Evolutionary conservation across 1,284 basidiomycete genomes (phyloP).

Genomic region (Pterulicium gracile): DNA sequence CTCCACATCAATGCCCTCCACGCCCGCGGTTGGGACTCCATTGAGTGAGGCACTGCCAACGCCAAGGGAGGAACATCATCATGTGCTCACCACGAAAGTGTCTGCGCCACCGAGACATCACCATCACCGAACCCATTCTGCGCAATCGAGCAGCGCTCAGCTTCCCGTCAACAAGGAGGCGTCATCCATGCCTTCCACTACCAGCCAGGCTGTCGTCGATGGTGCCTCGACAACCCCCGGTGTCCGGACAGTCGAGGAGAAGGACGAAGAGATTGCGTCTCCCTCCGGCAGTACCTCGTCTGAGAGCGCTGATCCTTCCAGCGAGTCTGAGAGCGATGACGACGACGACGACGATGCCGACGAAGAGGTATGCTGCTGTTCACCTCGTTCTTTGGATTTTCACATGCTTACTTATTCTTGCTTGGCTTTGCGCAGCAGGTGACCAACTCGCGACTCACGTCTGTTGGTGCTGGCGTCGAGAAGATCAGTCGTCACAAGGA

Average conservation of each 20-base stretch:
- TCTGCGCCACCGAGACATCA: slow-evolving; percentile 2
- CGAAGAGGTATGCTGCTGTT: slow-evolving; percentile 18
- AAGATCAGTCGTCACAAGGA: slow-evolving; percentile 55
- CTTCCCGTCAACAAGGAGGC: slow-evolving; percentile 22
- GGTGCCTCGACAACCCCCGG: slow-evolving; percentile 8
- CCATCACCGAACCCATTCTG: slow-evolving; percentile 4
- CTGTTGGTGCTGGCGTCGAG: slow-evolving; percentile 56
- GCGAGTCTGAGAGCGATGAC: slow-evolving; percentile 18
- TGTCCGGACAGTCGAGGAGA: slow-evolving; percentile 3
- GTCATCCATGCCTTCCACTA: slow-evolving; percentile 22
- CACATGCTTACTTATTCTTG: neutral
- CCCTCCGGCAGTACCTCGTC: slow-evolving; percentile 9
- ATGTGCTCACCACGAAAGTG: neutral
- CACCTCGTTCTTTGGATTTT: neutral
- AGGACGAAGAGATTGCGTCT: slow-evolving; percentile 4
- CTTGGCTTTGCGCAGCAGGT: slow-evolving; percentile 14
- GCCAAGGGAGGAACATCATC: slow-evolving; percentile 1
- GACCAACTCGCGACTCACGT: slow-evolving; percentile 24
- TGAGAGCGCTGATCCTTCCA: slow-evolving; percentile 10
- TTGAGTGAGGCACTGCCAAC: neutral
- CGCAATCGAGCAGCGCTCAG: slow-evolving; percentile 16
- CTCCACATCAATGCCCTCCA: neutral
- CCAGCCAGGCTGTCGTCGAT: slow-evolving; percentile 15
- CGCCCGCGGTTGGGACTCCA: slow-evolving; percentile 3
- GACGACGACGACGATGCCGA: slow-evolving; percentile 23